These are phyloP conservation scores for Russula virescens DNA, from an alignment of 768 basidiomycete genomes.

Conservation along the genomic window DNA sequence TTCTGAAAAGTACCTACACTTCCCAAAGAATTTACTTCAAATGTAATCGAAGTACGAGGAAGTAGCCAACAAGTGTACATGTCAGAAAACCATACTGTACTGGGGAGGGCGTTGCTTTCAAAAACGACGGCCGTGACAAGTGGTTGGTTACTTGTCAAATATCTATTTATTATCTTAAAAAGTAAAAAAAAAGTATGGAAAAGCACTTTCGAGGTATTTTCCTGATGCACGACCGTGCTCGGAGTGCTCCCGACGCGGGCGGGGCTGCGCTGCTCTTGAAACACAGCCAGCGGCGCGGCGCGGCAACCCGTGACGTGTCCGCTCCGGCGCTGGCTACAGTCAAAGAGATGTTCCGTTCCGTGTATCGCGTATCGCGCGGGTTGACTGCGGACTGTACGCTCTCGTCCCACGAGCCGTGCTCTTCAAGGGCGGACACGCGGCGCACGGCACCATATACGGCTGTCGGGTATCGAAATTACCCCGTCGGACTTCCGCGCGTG, in stretches of 20 bases:
- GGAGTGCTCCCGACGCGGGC: slow-evolving; percentile 83
- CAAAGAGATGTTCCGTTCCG: slow-evolving; percentile 57
- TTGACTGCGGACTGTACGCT: slow-evolving; percentile 41
- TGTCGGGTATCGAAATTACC: slow-evolving; percentile 38
- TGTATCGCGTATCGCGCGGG: slow-evolving; percentile 45
- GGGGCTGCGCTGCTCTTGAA: slow-evolving; percentile 71
- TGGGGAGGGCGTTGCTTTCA: too few relatives aligned
- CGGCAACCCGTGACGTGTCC: not conserved
- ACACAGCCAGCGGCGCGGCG: too few relatives aligned
- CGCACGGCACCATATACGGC: slow-evolving; percentile 28
- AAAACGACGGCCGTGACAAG: too few relatives aligned
- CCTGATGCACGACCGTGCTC: slow-evolving; percentile 60
- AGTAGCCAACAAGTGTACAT: too few relatives aligned
- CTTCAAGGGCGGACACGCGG: slow-evolving; percentile 82
- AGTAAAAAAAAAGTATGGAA: too few relatives aligned
- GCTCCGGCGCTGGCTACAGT: slow-evolving; percentile 38
- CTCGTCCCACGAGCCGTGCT: slow-evolving; percentile 56
- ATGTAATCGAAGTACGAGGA: too few relatives aligned
- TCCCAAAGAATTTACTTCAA: too few relatives aligned
- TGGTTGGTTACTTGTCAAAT: too few relatives aligned
- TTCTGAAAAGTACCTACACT: too few relatives aligned
- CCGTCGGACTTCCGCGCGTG: not conserved
- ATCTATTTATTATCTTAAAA: too few relatives aligned
- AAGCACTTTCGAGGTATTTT: too few relatives aligned
- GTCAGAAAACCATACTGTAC: too few relatives aligned